A percentile compares a stretch with the other conserved stretches of the same genome.
phyloP scores from a whole-genome alignment of 2,329 filamentous ascomycete species.

The Penicillium capsulatum region DNA sequence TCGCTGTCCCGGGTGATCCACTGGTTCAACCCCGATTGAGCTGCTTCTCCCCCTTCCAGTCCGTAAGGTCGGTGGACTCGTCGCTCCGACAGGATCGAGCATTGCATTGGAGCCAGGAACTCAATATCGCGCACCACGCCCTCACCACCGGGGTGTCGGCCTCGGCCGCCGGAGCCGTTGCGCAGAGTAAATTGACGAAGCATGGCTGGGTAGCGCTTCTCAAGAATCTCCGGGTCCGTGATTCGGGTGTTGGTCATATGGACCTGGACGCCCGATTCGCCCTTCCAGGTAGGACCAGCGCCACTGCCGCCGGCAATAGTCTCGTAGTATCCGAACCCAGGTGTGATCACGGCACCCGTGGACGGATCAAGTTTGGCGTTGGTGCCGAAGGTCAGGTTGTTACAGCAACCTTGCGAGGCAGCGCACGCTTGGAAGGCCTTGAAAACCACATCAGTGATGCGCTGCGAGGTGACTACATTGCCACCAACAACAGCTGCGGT shows the following conservation, averaged over 20 bases:
- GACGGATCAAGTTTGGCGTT: slow-evolving; percentile 64
- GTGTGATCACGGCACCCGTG: slow-evolving; percentile 51
- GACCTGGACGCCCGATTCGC: slow-evolving; percentile 71
- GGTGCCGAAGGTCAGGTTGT: slow-evolving; percentile 74
- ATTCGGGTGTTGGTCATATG: slow-evolving; percentile 89
- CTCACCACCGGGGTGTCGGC: slow-evolving; percentile 67
- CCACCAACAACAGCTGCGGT: slow-evolving; percentile 77
- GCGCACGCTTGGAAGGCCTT: slow-evolving; percentile 76
- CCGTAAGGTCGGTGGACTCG: slow-evolving; percentile 77
- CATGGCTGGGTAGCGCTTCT: slow-evolving; percentile 73
- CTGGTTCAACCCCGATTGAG: slow-evolving; percentile 72
- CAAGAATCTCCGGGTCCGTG: slow-evolving; percentile 77
- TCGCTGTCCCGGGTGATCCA: slow-evolving; percentile 74
- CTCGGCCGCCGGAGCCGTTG: slow-evolving; percentile 60
- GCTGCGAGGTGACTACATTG: slow-evolving; percentile 74
- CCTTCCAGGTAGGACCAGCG: slow-evolving; percentile 71
- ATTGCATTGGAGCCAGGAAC: slow-evolving; percentile 75
- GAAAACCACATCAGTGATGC: slow-evolving; percentile 78
- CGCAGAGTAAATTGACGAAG: slow-evolving; percentile 68
- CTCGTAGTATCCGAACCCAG: slow-evolving; percentile 83
- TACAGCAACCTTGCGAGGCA: slow-evolving; percentile 74
- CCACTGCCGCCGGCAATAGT: slow-evolving; percentile 79
- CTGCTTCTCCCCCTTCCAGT: slow-evolving; percentile 76
- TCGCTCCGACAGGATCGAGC: slow-evolving; percentile 73
- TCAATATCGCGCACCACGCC: slow-evolving; percentile 79